Base-by-base conservation (phyloP, 192 early-diverging fungal species). In the Entomortierella chlamydospora region DNA sequence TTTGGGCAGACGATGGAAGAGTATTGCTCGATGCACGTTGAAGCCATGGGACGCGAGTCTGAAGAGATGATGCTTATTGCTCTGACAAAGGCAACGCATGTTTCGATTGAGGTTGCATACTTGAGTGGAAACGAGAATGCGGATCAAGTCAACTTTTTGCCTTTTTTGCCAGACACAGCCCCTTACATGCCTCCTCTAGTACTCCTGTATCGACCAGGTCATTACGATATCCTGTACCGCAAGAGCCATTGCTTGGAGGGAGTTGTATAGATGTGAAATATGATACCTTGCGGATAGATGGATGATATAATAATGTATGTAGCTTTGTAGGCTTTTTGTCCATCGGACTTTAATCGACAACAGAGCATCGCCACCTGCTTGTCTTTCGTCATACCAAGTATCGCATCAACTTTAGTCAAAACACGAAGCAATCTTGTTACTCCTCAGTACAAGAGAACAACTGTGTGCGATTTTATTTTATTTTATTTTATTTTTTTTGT, bases 41-140 rank as follows among this genome's bases (percentile, higher is more conserved):
- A 88, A 45, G 89, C 85, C 6, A 85, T 90, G 81, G 89, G 86
- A 18, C 80, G 87, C 49, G 94, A 95, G 76, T 87, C 90, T 4
- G 94, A 95, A 69, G 90, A 95, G 63, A 87, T 93, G 51, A 93
- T 95, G 57, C 87, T 95, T 18, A 93, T 92, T 50, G 93, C 90
- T 2, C 73, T 95, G 49, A 87, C 88, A 7, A 92, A 90, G 63
- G 90, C 86, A 0, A 63, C 93, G 3, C 83, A 87, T 53, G 79
- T 94, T 0, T 86, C 84, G 12, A 76, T 93, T 43, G 82, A 91
- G 29, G 88, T 95, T 5, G 89, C 90, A 0, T 92, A 94, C 51
- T 65, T 95, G 63, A 92, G 91, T 68, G 84, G 85, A 1, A 86
- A 89, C 18, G 64, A 82, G 25, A 62, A 72, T 9, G 73, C 85